Percentiles rank a stretch among this genome's conserved stretches.
Evolutionary conservation across 305 asterid species (phyloP).

Genomic region (Rubia tinctorum): DNA sequence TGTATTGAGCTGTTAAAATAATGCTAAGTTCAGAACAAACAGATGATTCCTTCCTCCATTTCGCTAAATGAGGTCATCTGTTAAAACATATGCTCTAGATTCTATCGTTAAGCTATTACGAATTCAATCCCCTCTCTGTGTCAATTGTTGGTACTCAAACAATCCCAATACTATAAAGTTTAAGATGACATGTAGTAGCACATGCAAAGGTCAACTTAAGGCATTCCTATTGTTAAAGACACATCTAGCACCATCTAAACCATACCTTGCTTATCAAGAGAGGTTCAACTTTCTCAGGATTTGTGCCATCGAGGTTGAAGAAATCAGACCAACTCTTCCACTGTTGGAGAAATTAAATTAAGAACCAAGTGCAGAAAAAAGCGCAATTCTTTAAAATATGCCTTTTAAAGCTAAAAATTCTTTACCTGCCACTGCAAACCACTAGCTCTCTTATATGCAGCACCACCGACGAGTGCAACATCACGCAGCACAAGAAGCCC

Average conservation of each 20-base stretch:
- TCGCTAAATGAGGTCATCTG: neutral
- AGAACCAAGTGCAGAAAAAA: conserved; percentile 18
- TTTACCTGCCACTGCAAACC: conserved; percentile 73
- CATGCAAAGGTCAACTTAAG: neutral
- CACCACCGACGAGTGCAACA: conserved; percentile 84
- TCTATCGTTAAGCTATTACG: neutral
- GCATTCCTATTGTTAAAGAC: neutral
- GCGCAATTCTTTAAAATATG: neutral
- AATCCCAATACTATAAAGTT: neutral
- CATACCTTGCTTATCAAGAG: conserved; percentile 89
- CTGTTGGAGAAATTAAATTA: conserved; percentile 34
- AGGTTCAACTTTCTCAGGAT: conserved; percentile 73
- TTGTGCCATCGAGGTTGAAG: conserved; percentile 74
- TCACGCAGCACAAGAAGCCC: conserved; percentile 80
- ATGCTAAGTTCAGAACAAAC: neutral
- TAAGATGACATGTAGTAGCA: neutral
- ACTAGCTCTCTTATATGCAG: conserved; percentile 73
- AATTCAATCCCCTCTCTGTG: neutral
- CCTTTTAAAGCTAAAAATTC: neutral
- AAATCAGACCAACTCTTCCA: conserved; percentile 67
- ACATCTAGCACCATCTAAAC: neutral
- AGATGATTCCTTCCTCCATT: too few species aligned
- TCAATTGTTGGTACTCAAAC: neutral
- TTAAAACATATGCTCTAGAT: neutral
- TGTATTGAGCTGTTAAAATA: conserved; percentile 61